These are phyloP conservation scores for Straminergon stramineum DNA, from an alignment of 225 moss, liverwort and hornwort species.

Conservation along the genomic window DNA sequence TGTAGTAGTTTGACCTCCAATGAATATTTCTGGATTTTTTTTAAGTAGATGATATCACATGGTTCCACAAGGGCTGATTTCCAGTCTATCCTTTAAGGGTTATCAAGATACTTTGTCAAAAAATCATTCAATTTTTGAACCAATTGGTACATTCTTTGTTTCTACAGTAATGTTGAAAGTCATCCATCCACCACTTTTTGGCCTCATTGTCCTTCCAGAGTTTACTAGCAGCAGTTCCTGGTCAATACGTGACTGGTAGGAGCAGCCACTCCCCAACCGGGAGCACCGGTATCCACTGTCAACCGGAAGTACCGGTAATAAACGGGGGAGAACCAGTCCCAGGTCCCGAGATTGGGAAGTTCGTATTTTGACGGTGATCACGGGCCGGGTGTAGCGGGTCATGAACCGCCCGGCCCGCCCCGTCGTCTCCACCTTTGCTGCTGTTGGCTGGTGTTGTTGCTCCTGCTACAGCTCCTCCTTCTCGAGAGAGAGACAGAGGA, in stretches of 20 bases:
- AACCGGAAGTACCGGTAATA: background rate
- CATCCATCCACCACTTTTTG: background rate
- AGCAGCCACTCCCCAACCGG: background rate
- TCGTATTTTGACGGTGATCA: background rate
- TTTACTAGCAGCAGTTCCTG: no score
- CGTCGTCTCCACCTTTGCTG: conserved; percentile 2
- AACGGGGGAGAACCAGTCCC: no score
- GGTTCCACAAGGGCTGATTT: no score
- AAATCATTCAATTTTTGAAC: no score
- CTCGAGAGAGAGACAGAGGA: background rate
- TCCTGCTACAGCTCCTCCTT: background rate
- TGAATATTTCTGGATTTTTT: no score
- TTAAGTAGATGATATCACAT: no score
- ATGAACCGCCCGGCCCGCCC: background rate
- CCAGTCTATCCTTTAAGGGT: no score
- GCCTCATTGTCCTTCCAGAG: background rate
- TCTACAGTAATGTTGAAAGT: background rate
- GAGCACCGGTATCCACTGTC: background rate
- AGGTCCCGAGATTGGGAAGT: background rate
- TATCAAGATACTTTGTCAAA: background rate
- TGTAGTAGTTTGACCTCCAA: no score
- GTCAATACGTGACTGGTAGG: background rate
- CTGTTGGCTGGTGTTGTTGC: background rate
- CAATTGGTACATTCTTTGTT: background rate
- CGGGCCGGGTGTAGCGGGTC: background rate